Evolutionary conservation across 805 yeast species (phyloP).

Genomic region (Kuraishia cidri): DNA sequence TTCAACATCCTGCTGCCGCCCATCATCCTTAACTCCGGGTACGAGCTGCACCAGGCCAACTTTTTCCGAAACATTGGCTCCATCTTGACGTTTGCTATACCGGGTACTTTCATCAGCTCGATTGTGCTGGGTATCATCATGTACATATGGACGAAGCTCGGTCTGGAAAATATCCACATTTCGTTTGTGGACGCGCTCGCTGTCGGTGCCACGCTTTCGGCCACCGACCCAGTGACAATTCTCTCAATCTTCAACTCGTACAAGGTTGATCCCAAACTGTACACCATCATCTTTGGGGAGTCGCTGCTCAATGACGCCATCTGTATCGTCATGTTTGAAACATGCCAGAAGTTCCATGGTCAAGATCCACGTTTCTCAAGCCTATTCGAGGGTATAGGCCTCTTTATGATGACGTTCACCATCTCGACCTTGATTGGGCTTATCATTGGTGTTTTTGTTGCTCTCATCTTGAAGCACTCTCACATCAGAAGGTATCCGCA

Average conservation of each 20-base stretch:
- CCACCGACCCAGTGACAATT: slow-evolving; percentile 98
- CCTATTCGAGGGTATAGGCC: slow-evolving; percentile 89
- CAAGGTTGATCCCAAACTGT: slow-evolving; percentile 95
- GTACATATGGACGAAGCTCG: slow-evolving; percentile 85
- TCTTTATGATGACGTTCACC: slow-evolving; percentile 88
- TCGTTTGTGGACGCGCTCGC: slow-evolving; percentile 97
- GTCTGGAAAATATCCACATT: slow-evolving; percentile 78
- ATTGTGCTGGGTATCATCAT: slow-evolving; percentile 83
- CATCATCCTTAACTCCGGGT: slow-evolving; percentile 91
- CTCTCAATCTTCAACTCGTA: slow-evolving; percentile 94
- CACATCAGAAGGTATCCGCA: slow-evolving; percentile 93
- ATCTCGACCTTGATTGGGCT: slow-evolving; percentile 87
- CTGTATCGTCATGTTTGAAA: slow-evolving; percentile 97
- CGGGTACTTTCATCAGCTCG: slow-evolving; percentile 92
- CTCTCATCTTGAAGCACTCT: slow-evolving; percentile 83
- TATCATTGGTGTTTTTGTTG: slow-evolving; percentile 79
- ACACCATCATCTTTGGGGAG: slow-evolving; percentile 96
- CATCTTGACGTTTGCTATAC: slow-evolving; percentile 89
- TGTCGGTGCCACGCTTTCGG: slow-evolving; percentile 95
- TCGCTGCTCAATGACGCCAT: slow-evolving; percentile 94
- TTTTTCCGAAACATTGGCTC: slow-evolving; percentile 90
- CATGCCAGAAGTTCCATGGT: slow-evolving; percentile 94
- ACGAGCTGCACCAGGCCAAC: slow-evolving; percentile 92
- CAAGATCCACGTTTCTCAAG: slow-evolving; percentile 65
- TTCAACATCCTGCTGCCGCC: slow-evolving; percentile 94